phyloP scores from a whole-genome alignment of 805 yeast species.

The Tetrapisispora taiwanensis region DNA sequence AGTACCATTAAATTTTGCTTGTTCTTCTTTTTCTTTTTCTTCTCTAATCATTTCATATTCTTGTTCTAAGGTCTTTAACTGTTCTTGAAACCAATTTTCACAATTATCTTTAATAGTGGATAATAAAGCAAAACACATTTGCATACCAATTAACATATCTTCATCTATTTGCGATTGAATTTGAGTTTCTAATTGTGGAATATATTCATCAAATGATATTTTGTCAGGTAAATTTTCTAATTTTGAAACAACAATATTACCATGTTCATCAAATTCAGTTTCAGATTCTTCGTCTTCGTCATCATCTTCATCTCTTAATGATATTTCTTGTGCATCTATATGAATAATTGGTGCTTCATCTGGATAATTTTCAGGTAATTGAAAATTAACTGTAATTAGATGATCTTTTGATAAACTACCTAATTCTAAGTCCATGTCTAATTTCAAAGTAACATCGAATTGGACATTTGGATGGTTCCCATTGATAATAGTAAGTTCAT shows the following conservation, averaged over 20 bases:
- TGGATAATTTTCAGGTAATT: slow-evolving; percentile 73
- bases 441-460: slow-evolving; percentile 35
- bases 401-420: slow-evolving; percentile 43
- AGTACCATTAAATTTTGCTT: slow-evolving; percentile 84
- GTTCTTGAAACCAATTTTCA: slow-evolving; percentile 55
- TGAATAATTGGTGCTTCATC: slow-evolving; percentile 59
- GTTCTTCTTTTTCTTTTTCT: slow-evolving; percentile 70
- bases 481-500: slow-evolving; percentile 47
- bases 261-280: slow-evolving; percentile 35
- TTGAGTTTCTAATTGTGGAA: slow-evolving; percentile 22
- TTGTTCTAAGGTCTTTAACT: slow-evolving; percentile 44
- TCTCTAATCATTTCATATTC: slow-evolving; percentile 47
- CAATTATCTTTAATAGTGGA: slow-evolving; percentile 73
- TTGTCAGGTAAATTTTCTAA: slow-evolving; percentile 47
- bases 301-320: slow-evolving; percentile 24
- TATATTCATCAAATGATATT: slow-evolving; percentile 46
- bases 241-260: slow-evolving; percentile 36
- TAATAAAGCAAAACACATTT: slow-evolving; percentile 75
- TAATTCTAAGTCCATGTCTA: slow-evolving; percentile 44
- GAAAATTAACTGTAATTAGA: slow-evolving; percentile 46
- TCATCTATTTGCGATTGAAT: slow-evolving; percentile 34
- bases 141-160: slow-evolving; percentile 76
- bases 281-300: slow-evolving; percentile 30
- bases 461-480: slow-evolving; percentile 37
- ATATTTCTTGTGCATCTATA: slow-evolving; percentile 30